These are phyloP conservation scores for Penicillium palitans DNA, from an alignment of 2,329 filamentous ascomycete species.

Conservation along the genomic window DNA sequence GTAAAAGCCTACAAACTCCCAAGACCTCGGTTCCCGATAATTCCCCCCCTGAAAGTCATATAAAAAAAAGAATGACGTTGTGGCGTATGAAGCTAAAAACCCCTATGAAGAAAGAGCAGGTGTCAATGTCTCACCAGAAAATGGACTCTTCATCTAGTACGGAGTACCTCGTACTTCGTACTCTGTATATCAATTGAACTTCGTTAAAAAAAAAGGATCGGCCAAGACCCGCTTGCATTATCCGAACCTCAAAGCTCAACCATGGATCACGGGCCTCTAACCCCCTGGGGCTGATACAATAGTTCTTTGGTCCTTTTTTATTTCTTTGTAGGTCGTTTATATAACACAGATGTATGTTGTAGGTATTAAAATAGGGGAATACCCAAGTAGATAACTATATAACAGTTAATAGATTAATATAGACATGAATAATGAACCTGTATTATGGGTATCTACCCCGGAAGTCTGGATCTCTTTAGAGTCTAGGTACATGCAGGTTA, in stretches of 20 bases:
- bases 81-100: not conserved
- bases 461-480: constrained; percentile 4
- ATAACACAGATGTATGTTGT: not conserved
- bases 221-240: not conserved
- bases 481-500: constrained; percentile 17
- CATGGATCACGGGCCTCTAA: not conserved
- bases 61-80: constrained; percentile 12
- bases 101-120: not conserved
- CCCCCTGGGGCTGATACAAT: not conserved
- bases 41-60: constrained; percentile 7
- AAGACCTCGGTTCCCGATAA: not conserved
- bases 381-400: not conserved
- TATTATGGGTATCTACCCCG: constrained; percentile 11
- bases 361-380: not conserved
- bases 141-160: not conserved
- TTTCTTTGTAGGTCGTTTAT: not conserved
- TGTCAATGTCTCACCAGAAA: not conserved
- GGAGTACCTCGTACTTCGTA: too few relatives aligned
- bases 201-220: not conserved
- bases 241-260: not conserved
- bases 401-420: not conserved
- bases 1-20: not conserved
- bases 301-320: not conserved
- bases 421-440: not conserved
- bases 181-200: not conserved